Conservation (phyloP, 1,284 basidiomycete genomes). For the Ganoderma multipileum region DNA sequence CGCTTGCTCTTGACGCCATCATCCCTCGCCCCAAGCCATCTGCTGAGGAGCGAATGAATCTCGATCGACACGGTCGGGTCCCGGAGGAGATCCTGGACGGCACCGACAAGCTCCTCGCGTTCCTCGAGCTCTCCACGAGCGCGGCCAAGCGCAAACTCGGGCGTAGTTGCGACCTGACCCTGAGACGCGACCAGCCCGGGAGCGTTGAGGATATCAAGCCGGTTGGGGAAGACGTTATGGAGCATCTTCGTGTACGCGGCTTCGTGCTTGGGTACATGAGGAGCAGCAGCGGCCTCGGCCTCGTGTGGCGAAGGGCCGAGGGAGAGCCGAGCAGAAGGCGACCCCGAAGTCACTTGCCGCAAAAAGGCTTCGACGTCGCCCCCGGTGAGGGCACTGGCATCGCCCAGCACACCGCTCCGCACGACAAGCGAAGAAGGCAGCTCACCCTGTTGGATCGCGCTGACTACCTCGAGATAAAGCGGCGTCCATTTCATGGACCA, state of each 20-base stretch:
- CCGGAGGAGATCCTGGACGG: conserved; percentile 67
- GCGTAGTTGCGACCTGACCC: conserved; percentile 81
- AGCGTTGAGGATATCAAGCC: conserved; percentile 87
- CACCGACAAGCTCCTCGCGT: conserved; percentile 66
- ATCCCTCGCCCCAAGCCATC: conserved; percentile 80
- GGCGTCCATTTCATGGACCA: conserved; percentile 91
- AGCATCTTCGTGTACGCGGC: conserved; percentile 92
- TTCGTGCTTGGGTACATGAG: conserved; percentile 88
- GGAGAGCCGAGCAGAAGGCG: conserved; percentile 50
- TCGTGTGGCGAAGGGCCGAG: conserved; percentile 48
- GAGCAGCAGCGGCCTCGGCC: conserved; percentile 38
- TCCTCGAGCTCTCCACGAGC: conserved; percentile 84
- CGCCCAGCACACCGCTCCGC: conserved; percentile 68
- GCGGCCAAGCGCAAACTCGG: conserved; percentile 94
- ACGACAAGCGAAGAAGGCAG: conserved; percentile 57
- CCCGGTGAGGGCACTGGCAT: conserved; percentile 49
- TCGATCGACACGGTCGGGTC: conserved; percentile 55
- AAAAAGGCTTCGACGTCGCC: conserved; percentile 58
- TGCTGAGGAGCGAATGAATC: conserved; percentile 75
- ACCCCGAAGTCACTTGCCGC: conserved; percentile 43
- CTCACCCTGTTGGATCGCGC: conserved; percentile 72
- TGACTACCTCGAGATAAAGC: conserved; percentile 84
- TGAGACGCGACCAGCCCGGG: conserved; percentile 74
- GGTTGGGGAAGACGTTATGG: conserved; percentile 81
- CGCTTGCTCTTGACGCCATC: conserved; percentile 63